Conservation (phyloP, 345 rosid genomes). For the Salix koriyanagi region DNA sequence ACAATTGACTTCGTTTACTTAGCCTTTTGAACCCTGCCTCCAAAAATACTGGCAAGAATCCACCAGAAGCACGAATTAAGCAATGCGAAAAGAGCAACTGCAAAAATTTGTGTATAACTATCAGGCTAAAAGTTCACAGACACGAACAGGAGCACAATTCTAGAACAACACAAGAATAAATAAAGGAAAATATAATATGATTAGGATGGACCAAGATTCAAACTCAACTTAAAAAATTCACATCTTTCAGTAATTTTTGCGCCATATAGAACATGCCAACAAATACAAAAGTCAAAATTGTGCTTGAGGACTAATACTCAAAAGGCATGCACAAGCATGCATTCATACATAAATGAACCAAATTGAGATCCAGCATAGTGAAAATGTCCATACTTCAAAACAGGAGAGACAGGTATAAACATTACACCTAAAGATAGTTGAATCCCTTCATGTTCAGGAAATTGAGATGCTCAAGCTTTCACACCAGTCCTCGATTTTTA, state of each 20-base stretch:
- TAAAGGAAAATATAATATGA: neutral
- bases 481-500: neutral
- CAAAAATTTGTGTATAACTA: slow-evolving; percentile 1
- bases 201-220: neutral
- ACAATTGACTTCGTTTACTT: neutral
- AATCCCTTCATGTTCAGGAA: slow-evolving; percentile 2
- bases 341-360: neutral
- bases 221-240: neutral
- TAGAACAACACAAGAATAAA: neutral
- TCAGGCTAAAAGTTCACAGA: neutral
- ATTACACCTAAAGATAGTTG: neutral
- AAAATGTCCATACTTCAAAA: neutral
- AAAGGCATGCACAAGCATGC: neutral
- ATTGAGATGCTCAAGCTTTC: neutral
- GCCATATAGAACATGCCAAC: neutral
- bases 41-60: neutral
- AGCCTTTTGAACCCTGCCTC: neutral
- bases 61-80: neutral
- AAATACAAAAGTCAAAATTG: neutral
- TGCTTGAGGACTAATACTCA: neutral
- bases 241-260: neutral
- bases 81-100: slow-evolving; percentile 5
- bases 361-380: neutral
- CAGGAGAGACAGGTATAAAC: neutral
- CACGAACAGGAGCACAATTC: neutral